Conservation (phyloP, 1,284 basidiomycete species). For the Sanguinoderma infundibulare region DNA sequence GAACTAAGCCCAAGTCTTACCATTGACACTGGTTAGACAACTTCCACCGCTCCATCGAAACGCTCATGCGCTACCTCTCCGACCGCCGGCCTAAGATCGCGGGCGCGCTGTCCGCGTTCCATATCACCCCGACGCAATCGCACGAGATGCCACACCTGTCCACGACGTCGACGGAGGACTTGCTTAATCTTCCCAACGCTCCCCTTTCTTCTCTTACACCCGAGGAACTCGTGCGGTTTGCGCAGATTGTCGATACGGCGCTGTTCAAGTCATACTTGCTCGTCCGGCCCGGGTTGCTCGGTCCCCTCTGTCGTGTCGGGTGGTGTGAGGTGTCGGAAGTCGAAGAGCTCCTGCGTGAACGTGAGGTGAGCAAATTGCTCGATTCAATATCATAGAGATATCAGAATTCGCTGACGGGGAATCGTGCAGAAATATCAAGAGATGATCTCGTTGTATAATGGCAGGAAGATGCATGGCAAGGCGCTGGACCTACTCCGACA, state of each 20-base stretch:
- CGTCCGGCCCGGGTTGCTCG: conserved; percentile 83
- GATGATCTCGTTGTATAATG: conserved; percentile 90
- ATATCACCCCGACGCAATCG: conserved; percentile 73
- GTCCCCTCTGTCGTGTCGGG: conserved; percentile 86
- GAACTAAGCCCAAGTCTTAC: not conserved
- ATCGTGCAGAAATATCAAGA: conserved; percentile 83
- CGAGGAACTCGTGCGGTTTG: conserved; percentile 83
- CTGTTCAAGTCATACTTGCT: conserved; percentile 93
- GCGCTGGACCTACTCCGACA: conserved; percentile 83
- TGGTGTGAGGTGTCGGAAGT: conserved; percentile 98
- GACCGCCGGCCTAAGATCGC: conserved; percentile 87
- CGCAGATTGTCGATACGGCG: conserved; percentile 95
- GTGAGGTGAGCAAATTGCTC: conserved; percentile 64
- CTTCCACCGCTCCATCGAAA: conserved; percentile 67
- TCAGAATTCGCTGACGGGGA: not conserved
- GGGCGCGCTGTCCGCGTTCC: conserved; percentile 70
- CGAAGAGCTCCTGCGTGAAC: conserved; percentile 83
- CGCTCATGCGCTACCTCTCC: conserved; percentile 75
- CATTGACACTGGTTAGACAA: conserved; percentile 48
- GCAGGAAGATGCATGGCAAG: conserved; percentile 94
- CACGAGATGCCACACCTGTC: conserved; percentile 69
- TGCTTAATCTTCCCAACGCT: conserved; percentile 76
- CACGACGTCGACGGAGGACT: conserved; percentile 68
- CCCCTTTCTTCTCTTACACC: conserved; percentile 74
- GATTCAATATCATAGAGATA: not conserved